Evolutionary conservation across 208 protist genomes (phyloP).

Genomic region (Acanthamoeba lugdunensis): DNA sequence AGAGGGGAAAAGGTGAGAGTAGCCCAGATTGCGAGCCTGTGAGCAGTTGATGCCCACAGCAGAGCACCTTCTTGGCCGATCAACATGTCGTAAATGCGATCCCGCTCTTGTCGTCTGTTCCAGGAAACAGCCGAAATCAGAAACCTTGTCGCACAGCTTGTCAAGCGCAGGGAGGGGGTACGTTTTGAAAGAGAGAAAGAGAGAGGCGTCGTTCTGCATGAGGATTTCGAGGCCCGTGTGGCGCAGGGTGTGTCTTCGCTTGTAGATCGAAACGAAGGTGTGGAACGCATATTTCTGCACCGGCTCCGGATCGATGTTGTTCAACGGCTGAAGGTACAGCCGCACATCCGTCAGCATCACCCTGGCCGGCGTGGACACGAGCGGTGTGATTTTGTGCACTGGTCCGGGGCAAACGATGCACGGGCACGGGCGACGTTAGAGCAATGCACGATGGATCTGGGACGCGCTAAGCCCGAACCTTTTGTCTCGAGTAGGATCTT

Average conservation of each 20-base stretch:
- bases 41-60: background rate
- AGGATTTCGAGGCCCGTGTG: slow-evolving; percentile 85
- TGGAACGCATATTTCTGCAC: slow-evolving; percentile 83
- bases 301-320: slow-evolving; percentile 83
- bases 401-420: background rate
- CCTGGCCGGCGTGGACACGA: slow-evolving; percentile 71
- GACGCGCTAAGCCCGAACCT: slow-evolving; percentile 10
- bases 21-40: background rate
- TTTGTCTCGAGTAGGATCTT: slow-evolving; percentile 72
- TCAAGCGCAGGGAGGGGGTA: background rate
- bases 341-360: slow-evolving; percentile 76
- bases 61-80: slow-evolving; percentile 18
- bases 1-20: background rate
- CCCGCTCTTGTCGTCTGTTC: slow-evolving; percentile 12
- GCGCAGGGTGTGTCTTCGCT: slow-evolving; percentile 82
- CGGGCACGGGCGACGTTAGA: background rate
- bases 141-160: background rate
- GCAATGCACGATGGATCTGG: background rate
- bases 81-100: slow-evolving; percentile 50
- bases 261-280: slow-evolving; percentile 74
- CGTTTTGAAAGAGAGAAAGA: slow-evolving; percentile 78
- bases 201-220: slow-evolving; percentile 72
- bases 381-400: slow-evolving; percentile 73
- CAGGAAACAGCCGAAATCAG: background rate
- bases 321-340: slow-evolving; percentile 87